phyloP scores from a whole-genome alignment of 441 rosid genomes.

The Dalechampia spathulata region DNA sequence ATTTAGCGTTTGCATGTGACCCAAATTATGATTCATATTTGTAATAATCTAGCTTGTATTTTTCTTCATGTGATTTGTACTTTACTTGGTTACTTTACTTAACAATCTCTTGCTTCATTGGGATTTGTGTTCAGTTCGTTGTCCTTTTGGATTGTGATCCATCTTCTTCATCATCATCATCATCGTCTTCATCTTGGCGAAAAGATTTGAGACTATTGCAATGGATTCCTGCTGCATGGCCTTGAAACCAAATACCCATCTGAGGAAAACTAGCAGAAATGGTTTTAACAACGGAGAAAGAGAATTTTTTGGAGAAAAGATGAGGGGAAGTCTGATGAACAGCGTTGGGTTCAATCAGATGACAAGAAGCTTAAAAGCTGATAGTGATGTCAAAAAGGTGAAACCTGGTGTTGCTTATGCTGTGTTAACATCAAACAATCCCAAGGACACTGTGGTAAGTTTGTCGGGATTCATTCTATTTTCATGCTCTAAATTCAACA shows the following conservation, averaged over 20 bases:
- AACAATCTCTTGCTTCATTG: too few species aligned
- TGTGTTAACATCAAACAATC: slow-evolving; percentile 48
- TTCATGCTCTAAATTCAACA: too few species aligned
- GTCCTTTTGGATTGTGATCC: slow-evolving; percentile 13
- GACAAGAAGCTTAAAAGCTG: slow-evolving; percentile 27
- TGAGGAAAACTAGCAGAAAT: slow-evolving; percentile 23
- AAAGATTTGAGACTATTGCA: slow-evolving; percentile 16
- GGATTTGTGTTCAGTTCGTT: slow-evolving; percentile 16
- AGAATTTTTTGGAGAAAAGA: slow-evolving; percentile 53
- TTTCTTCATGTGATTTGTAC: slow-evolving; percentile 32
- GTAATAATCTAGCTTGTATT: slow-evolving; percentile 6
- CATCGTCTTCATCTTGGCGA: neutral
- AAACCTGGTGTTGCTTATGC: slow-evolving; percentile 43
- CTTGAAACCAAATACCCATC: slow-evolving; percentile 30
- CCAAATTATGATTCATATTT: too few species aligned
- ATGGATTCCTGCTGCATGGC: slow-evolving; percentile 60
- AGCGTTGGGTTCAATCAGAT: slow-evolving; percentile 24
- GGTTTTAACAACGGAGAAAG: slow-evolving; percentile 28
- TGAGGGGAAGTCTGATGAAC: slow-evolving; percentile 34
- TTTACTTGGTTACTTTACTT: slow-evolving; percentile 25
- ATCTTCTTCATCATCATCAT: slow-evolving; percentile 7
- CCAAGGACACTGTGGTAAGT: slow-evolving; percentile 52
- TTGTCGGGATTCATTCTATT: neutral
- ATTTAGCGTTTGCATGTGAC: too few species aligned
- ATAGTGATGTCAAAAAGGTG: slow-evolving; percentile 24